Evolutionary conservation across 768 basidiomycete species (phyloP).

Genomic region (Rubroboletus satanas): DNA sequence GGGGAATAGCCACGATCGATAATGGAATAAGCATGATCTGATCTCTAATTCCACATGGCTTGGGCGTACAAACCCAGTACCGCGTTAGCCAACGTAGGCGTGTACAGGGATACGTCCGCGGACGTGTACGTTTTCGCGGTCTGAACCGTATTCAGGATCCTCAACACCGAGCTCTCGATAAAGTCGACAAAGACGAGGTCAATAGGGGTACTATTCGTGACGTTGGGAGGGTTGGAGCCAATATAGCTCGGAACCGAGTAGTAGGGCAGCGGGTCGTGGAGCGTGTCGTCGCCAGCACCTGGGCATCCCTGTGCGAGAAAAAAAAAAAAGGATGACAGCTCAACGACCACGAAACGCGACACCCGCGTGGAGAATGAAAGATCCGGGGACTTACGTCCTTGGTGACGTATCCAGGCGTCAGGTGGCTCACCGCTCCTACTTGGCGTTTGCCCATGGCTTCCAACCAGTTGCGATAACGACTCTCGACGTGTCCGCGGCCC

Average conservation of each 20-base stretch:
- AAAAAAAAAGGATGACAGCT: too few species aligned
- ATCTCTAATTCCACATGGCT: conserved; percentile 29
- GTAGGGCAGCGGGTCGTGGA: conserved; percentile 58
- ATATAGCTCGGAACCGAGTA: conserved; percentile 56
- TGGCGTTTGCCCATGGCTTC: conserved; percentile 46
- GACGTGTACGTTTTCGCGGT: conserved; percentile 44
- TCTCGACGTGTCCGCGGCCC: conserved; percentile 47
- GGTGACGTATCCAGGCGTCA: conserved; percentile 76
- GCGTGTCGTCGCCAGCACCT: conserved; percentile 69
- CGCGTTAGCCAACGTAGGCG: conserved; percentile 38
- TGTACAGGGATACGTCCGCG: conserved; percentile 54
- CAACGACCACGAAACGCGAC: not conserved
- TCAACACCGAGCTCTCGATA: conserved; percentile 49
- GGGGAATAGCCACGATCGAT: not conserved
- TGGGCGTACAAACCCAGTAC: conserved; percentile 41
- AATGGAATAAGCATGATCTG: not conserved
- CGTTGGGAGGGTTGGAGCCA: conserved; percentile 49
- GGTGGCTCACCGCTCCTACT: conserved; percentile 23
- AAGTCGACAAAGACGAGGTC: conserved; percentile 79
- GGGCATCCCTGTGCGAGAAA: conserved; percentile 53
- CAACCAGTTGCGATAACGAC: conserved; percentile 53
- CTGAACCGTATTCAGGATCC: conserved; percentile 55
- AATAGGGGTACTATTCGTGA: conserved; percentile 47
- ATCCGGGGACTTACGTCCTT: conserved; percentile 51
- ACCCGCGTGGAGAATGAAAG: not conserved